Percentiles rank a stretch among this genome's conserved stretches.
Conservation (phyloP, 148 eudicot species). For the Euryodendron excelsum region DNA sequence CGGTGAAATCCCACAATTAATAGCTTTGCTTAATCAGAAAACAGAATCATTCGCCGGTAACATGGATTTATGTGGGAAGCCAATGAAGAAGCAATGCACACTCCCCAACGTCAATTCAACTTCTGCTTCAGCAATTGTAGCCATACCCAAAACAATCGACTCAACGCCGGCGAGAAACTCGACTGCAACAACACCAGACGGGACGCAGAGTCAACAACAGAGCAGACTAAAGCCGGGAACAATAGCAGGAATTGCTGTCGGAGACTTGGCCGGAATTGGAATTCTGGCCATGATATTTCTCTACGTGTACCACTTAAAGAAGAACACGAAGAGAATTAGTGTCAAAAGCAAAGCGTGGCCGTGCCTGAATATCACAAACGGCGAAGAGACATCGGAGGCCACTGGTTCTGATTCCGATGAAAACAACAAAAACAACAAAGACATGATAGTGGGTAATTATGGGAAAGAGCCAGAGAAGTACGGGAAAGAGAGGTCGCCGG, state of each 20-base stretch:
- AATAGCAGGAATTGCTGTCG: constrained; percentile 65
- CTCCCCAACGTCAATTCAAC: constrained; percentile 50
- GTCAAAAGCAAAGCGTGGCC: neutral
- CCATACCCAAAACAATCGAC: constrained; percentile 45
- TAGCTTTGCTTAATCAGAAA: constrained; percentile 43
- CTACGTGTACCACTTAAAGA: constrained; percentile 50
- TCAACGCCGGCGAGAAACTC: constrained; percentile 25
- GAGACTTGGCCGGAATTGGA: constrained; percentile 71
- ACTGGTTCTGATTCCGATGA: constrained; percentile 55
- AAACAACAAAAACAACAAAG: neutral
- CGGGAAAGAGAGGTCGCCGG: constrained; percentile 30
- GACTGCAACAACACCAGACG: neutral
- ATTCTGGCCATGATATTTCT: constrained; percentile 47
- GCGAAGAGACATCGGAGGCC: constrained; percentile 41
- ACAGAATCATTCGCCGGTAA: constrained; percentile 53
- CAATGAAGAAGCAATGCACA: constrained; percentile 49
- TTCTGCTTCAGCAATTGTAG: constrained; percentile 76
- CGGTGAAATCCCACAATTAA: constrained; percentile 60
- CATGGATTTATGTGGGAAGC: constrained; percentile 65
- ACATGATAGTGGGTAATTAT: no score
- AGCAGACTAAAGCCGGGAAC: constrained; percentile 49
- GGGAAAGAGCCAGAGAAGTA: no score
- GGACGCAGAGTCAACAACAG: constrained; percentile 10
- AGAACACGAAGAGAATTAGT: constrained; percentile 23
- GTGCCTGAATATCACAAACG: constrained; percentile 32